phyloP scores from a whole-genome alignment of 2,329 filamentous ascomycete species.

The Pseudogymnoascus sp. region DNA sequence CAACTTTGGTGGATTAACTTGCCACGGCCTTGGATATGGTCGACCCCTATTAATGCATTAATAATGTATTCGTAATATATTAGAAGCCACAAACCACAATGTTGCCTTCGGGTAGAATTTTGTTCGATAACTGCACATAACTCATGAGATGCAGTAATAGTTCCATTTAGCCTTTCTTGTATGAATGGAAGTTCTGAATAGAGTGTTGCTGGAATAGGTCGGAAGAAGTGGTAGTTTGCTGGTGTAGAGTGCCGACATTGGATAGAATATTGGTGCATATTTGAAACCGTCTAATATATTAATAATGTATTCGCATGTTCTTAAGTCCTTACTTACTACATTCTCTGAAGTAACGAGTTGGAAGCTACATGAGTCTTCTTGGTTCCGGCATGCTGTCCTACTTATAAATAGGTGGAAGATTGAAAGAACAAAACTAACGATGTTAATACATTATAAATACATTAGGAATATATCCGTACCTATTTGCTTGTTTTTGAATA shows the following conservation, averaged over 20 bases:
- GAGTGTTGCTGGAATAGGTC: neutral
- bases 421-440: neutral
- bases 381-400: neutral
- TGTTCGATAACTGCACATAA: neutral
- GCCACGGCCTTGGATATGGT: neutral
- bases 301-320: neutral
- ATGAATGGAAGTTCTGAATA: neutral
- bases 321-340: neutral
- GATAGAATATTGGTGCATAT: neutral
- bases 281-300: neutral
- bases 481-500: no score
- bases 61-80: neutral
- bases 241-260: neutral
- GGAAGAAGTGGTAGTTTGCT: neutral
- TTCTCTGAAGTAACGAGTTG: neutral
- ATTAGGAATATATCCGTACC: neutral
- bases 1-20: neutral
- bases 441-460: neutral
- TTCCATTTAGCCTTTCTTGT: neutral
- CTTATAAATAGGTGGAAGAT: neutral
- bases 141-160: neutral
- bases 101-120: neutral
- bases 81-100: neutral
- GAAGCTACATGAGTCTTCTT: neutral
- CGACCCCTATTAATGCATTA: neutral